Evolutionary conservation across 139 green algal species (phyloP).

Genomic region (Volvox reticuliferus): DNA sequence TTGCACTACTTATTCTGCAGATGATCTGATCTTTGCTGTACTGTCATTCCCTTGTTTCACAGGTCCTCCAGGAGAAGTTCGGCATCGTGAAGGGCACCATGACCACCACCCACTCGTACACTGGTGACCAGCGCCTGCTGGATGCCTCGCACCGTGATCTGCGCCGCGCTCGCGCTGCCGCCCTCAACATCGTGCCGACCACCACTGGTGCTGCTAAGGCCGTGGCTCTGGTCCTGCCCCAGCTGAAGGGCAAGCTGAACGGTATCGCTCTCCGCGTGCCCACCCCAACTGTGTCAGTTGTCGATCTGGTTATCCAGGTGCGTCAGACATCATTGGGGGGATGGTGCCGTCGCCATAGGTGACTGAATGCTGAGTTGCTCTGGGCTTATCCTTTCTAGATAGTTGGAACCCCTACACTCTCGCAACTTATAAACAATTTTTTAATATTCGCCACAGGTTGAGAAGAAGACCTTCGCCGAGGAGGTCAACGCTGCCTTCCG

Average conservation of each 20-base stretch:
- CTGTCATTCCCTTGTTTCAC: slow-evolving; percentile 73
- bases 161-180: slow-evolving; percentile 95
- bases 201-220: slow-evolving; percentile 99
- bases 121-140: slow-evolving; percentile 98
- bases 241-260: slow-evolving; percentile 96
- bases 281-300: slow-evolving; percentile 98
- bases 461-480: slow-evolving; percentile 99
- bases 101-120: slow-evolving; percentile 99
- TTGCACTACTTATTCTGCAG: not conserved
- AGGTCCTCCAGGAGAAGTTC: slow-evolving; percentile 99
- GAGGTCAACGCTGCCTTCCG: slow-evolving; percentile 99
- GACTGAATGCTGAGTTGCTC: no score
- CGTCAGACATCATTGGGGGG: no score
- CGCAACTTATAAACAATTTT: no score
- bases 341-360: no score
- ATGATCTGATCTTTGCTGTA: not conserved
- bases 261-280: slow-evolving; percentile 99
- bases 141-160: slow-evolving; percentile 98
- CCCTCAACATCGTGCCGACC: slow-evolving; percentile 99
- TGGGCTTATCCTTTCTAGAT: no score
- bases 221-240: slow-evolving; percentile 95
- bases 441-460: slow-evolving; percentile 81
- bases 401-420: no score
- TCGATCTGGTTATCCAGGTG: slow-evolving; percentile 98
- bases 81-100: slow-evolving; percentile 99